phyloP scores from a whole-genome alignment of 2,329 filamentous ascomycete genomes.

The Scedosporium minutisporum region DNA sequence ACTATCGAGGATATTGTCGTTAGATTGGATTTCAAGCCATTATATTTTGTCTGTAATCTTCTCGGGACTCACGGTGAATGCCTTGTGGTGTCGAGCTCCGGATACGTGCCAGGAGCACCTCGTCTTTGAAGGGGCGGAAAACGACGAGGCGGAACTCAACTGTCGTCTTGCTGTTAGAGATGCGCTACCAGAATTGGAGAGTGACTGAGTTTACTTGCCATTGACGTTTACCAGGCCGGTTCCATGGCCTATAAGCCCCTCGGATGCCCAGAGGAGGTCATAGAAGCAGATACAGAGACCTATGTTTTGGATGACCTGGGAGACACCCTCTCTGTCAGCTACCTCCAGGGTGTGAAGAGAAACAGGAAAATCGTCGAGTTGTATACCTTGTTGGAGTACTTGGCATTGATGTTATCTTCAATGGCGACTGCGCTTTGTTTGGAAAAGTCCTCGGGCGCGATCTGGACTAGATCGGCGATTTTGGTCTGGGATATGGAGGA shows the following conservation, averaged over 20 bases:
- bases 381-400: slow-evolving; percentile 82
- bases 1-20: slow-evolving; percentile 24
- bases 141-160: slow-evolving; percentile 91
- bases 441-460: slow-evolving; percentile 78
- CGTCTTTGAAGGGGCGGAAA: slow-evolving; percentile 91
- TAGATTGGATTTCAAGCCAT: slow-evolving; percentile 24
- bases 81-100: slow-evolving; percentile 61
- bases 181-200: background rate
- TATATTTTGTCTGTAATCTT: slow-evolving; percentile 4
- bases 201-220: slow-evolving; percentile 38
- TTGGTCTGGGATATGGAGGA: slow-evolving; percentile 55
- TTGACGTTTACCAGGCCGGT: slow-evolving; percentile 91
- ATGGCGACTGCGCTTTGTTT: slow-evolving; percentile 76
- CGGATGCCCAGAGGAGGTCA: slow-evolving; percentile 79
- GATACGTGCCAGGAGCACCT: slow-evolving; percentile 81
- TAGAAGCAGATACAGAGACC: slow-evolving; percentile 91
- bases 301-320: slow-evolving; percentile 77
- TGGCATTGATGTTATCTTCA: slow-evolving; percentile 93
- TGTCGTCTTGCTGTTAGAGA: slow-evolving; percentile 23
- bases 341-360: background rate
- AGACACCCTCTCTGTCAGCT: background rate
- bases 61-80: slow-evolving; percentile 47
- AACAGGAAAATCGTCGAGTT: background rate
- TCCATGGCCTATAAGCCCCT: slow-evolving; percentile 88
- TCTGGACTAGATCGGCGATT: slow-evolving; percentile 88